Base-by-base conservation (phyloP, 257 asterid genomes). In the Salvia hispanica region DNA sequence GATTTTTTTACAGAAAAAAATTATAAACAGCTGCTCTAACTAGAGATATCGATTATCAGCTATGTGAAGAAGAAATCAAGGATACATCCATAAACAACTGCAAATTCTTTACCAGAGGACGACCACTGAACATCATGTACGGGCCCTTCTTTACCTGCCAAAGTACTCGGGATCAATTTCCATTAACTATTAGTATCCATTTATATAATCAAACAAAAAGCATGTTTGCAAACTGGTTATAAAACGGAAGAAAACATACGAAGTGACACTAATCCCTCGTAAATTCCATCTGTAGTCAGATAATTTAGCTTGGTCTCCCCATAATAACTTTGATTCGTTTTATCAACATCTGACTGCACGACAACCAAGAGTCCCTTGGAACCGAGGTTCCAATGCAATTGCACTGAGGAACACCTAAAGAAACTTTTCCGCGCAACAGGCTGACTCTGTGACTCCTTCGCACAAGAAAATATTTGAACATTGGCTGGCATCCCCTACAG, bases 11-110 rank as follows among this genome's bases (percentile, higher is more conserved):
- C 10, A 15, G 13, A 11, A 14, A 37, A 36, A 1, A 25, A 0
- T 25, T 25, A 25, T 25, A 25, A 25, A 25, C 31, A 25, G 31
- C 2, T 25, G 52, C 21, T 57, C 15, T 10, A 54, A 13, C 28
- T 37, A 11, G 33, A 57, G 43, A 70, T 51, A 50, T 66, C 37
- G 69, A 7, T 21, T 28, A 64, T 56, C 21, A 34, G 3, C 55
- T 39, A 44, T 4, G 47, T 14, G 64, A 37, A 50, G 42, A 56
- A 70, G 46, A 58, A 65, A 47, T 15, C 5, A 78, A 88, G 96
- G 97, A 94, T 94, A 94, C 99, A 91, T 76, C 99, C 99, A 79
- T 91, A 94, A 73, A 91, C 99, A 77, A 83, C 99, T n/a, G 96
- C 97, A 78, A 91, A 94, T 80, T 94, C 99, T 76, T 82, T 87